phyloP scores from a whole-genome alignment of 345 rosid species.

The Citrus mangshanensis region DNA sequence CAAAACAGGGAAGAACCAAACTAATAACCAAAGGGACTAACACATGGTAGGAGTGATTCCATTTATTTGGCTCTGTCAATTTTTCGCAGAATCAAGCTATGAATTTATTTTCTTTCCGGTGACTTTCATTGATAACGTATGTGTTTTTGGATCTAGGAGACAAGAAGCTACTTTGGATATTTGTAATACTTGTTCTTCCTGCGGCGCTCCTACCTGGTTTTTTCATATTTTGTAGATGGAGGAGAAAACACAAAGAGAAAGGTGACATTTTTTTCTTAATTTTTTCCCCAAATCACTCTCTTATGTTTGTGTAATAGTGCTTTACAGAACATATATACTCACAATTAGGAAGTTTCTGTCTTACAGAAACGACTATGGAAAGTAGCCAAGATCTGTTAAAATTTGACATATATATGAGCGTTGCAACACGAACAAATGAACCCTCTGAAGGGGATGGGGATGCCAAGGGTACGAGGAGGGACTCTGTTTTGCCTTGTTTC shows the following conservation, averaged over 20 bases:
- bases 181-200: not conserved
- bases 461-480: not conserved
- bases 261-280: not conserved
- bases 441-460: not conserved
- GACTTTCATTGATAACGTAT: not conserved
- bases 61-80: no score
- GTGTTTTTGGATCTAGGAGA: not conserved
- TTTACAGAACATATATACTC: not conserved
- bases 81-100: not conserved
- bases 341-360: not conserved
- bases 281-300: not conserved
- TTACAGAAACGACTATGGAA: not conserved
- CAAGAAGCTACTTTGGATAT: not conserved
- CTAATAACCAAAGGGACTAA: no score
- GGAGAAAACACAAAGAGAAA: slow-evolving; percentile 6
- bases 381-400: slow-evolving; percentile 13
- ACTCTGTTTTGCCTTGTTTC: slow-evolving; percentile 17
- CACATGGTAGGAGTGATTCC: no score
- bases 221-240: slow-evolving; percentile 2
- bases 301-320: not conserved
- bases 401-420: slow-evolving; percentile 17
- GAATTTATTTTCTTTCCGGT: not conserved
- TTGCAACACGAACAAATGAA: not conserved
- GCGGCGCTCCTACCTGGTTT: not conserved
- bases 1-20: no score